These are phyloP conservation scores for Spathaspora arborariae DNA, from an alignment of 805 yeast genomes.

Conservation along the genomic window DNA sequence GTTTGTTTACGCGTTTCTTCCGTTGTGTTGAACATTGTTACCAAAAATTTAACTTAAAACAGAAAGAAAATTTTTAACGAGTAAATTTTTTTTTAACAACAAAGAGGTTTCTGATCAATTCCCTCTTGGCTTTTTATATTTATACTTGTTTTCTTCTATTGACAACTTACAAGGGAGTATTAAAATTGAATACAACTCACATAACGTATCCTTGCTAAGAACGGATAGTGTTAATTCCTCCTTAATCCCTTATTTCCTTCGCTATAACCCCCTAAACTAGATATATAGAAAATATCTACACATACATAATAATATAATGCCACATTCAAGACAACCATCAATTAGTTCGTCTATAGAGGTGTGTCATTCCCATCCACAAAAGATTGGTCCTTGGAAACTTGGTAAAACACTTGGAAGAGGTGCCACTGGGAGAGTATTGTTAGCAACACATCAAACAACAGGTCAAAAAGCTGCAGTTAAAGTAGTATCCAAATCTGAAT, in stretches of 20 bases:
- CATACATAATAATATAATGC: slow-evolving; percentile 18
- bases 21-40: background rate
- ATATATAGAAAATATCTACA: background rate
- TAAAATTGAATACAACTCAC: too few relatives aligned
- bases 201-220: too few relatives aligned
- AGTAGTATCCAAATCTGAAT: slow-evolving; percentile 66
- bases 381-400: slow-evolving; percentile 78
- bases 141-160: background rate
- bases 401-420: slow-evolving; percentile 81
- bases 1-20: background rate
- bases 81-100: background rate
- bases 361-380: slow-evolving; percentile 44
- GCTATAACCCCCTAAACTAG: background rate
- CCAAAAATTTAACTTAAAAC: background rate
- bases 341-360: slow-evolving; percentile 50
- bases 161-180: background rate
- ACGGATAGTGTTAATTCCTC: too few relatives aligned
- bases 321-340: slow-evolving; percentile 59
- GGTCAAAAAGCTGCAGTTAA: slow-evolving; percentile 83
- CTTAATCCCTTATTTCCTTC: too few relatives aligned
- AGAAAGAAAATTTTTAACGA: background rate
- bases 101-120: background rate
- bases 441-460: slow-evolving; percentile 64
- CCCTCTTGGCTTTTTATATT: background rate
- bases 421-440: slow-evolving; percentile 74